phyloP scores from a whole-genome alignment of 208 protist genomes.

The Phytomonas sp. region DNA sequence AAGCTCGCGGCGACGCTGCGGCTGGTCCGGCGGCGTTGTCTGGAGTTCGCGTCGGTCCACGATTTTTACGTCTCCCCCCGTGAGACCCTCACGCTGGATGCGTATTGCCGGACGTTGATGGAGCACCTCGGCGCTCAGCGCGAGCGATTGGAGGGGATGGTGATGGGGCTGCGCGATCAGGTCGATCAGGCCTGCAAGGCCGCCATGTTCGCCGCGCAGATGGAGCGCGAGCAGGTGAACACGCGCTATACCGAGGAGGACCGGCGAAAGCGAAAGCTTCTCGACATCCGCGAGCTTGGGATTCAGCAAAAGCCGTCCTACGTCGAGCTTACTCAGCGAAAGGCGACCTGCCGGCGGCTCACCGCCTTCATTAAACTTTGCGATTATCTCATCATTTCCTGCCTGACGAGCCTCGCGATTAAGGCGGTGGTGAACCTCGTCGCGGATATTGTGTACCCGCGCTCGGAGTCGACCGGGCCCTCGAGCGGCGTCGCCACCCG shows the following conservation, averaged over 20 bases:
- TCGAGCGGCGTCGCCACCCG: not conserved
- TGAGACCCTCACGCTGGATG: conserved; percentile 74
- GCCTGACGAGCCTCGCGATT: conserved; percentile 73
- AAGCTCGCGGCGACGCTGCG: conserved; percentile 73
- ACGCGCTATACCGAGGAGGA: conserved; percentile 60
- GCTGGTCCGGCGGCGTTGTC: conserved; percentile 67
- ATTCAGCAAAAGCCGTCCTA: conserved; percentile 85
- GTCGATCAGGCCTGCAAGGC: conserved; percentile 88
- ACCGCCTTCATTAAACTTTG: conserved; percentile 91
- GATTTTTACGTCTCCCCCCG: conserved; percentile 59
- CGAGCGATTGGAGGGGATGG: conserved; percentile 73
- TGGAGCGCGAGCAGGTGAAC: conserved; percentile 68
- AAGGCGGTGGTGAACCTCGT: conserved; percentile 74
- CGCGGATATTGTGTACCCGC: conserved; percentile 58
- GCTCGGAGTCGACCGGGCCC: conserved; percentile 8
- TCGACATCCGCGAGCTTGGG: conserved; percentile 71
- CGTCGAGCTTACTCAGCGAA: conserved; percentile 89
- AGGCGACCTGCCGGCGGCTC: conserved; percentile 85
- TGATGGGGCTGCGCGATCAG: conserved; percentile 74
- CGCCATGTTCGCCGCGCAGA: conserved; percentile 80
- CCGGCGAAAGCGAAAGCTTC: conserved; percentile 65
- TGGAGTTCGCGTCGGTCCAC: conserved; percentile 55
- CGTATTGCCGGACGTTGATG: conserved; percentile 41
- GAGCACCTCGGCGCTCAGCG: conserved; percentile 50
- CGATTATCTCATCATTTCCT: conserved; percentile 92